A percentile compares a stretch with the other conserved stretches of the same genome.
These are phyloP conservation scores for Pseudotsuga menziesii DNA, from an alignment of 75 land plant species.

Conservation along the genomic window DNA sequence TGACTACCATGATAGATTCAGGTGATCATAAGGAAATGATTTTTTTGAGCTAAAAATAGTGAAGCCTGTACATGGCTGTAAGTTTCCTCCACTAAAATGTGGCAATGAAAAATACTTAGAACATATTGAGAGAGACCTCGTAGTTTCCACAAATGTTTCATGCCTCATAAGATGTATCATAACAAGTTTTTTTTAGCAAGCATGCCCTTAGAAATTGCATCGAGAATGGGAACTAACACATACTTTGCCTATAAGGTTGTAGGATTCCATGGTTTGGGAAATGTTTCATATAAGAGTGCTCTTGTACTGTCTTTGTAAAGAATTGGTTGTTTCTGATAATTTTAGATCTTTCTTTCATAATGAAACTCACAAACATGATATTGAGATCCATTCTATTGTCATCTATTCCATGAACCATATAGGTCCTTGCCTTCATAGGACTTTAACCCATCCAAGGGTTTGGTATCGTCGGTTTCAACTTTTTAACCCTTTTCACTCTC, in stretches of 20 bases:
- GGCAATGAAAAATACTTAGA: conserved; percentile 57
- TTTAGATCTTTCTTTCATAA: conserved; percentile 51
- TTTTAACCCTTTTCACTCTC: conserved; percentile 60
- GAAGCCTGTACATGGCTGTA: conserved; percentile 35
- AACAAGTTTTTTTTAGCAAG: conserved; percentile 76
- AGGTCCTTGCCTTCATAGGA: conserved; percentile 79
- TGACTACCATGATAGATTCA: conserved; percentile 4
- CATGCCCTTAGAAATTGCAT: conserved; percentile 72
- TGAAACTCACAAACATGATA: conserved; percentile 50
- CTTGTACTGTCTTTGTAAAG: conserved; percentile 62
- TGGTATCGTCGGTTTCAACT: conserved; percentile 63
- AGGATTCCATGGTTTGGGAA: conserved; percentile 74
- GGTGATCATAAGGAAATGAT: neutral
- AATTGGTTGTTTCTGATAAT: conserved; percentile 49
- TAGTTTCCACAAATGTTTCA: conserved; percentile 57
- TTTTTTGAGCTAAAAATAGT: neutral
- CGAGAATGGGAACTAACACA: conserved; percentile 86
- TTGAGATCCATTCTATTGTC: conserved; percentile 50
- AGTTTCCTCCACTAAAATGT: conserved; percentile 29
- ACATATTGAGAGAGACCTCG: conserved; percentile 46
- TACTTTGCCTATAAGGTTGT: conserved; percentile 80
- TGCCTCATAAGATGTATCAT: conserved; percentile 52
- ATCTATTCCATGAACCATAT: conserved; percentile 62
- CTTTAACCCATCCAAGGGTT: conserved; percentile 52
- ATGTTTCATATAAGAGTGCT: conserved; percentile 46